phyloP scores from a whole-genome alignment of 768 basidiomycete genomes.

The Amyloporia xantha region DNA sequence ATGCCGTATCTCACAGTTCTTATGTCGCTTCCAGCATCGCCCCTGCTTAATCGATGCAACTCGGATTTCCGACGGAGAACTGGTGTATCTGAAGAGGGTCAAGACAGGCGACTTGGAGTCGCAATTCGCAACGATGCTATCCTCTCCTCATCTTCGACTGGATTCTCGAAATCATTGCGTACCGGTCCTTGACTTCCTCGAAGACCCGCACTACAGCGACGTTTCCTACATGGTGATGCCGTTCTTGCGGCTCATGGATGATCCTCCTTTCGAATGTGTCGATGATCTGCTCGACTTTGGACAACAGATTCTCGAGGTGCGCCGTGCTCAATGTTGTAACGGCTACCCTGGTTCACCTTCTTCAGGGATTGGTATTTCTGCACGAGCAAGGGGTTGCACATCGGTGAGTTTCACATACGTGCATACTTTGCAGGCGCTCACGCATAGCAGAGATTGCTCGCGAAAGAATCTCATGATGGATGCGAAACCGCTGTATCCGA shows the following conservation, averaged over 20 bases:
- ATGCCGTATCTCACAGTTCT: no score
- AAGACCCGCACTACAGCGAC: conserved; percentile 5
- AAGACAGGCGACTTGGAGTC: conserved; percentile 8
- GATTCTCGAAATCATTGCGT: conserved; percentile 21
- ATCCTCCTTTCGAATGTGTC: conserved; percentile 12
- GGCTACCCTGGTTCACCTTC: not conserved
- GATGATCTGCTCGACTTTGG: conserved; percentile 17
- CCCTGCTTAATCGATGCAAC: conserved; percentile 24
- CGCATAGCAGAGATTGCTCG: conserved; percentile 14
- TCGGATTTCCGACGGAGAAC: conserved; percentile 18
- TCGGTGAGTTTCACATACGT: conserved; percentile 2
- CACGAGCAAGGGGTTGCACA: conserved; percentile 17
- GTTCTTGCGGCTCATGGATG: conserved; percentile 11
- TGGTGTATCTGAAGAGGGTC: conserved; percentile 26
- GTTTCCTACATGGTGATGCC: conserved; percentile 18
- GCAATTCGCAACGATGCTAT: conserved; percentile 9
- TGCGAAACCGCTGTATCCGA: conserved; percentile 14
- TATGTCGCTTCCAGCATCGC: no score
- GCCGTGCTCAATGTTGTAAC: not conserved
- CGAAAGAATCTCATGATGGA: conserved; percentile 21
- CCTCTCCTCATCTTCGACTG: not conserved
- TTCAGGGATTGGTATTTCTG: conserved; percentile 16
- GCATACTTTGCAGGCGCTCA: not conserved
- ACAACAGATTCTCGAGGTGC: conserved; percentile 16
- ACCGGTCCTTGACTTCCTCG: conserved; percentile 16